phyloP scores from a whole-genome alignment of 345 rosid genomes.

The Toxicodendron radicans region DNA sequence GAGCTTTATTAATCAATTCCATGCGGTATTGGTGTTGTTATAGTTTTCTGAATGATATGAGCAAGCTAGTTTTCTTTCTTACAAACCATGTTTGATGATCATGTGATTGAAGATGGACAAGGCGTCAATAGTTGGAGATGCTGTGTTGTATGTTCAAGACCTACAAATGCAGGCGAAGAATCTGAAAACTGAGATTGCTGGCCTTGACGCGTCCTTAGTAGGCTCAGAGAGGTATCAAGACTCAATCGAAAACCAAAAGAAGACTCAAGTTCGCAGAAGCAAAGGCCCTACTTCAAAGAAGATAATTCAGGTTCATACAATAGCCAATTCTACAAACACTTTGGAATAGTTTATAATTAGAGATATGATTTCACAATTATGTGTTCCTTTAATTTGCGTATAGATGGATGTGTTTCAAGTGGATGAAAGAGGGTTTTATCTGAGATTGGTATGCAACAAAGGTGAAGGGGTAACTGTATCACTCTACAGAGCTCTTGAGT shows the following conservation, averaged over 20 bases:
- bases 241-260: constrained; percentile 23
- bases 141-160: constrained; percentile 69
- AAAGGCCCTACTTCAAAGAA: constrained; percentile 38
- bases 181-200: constrained; percentile 64
- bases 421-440: constrained; percentile 68
- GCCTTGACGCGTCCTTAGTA: constrained; percentile 58
- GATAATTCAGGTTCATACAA: constrained; percentile 52
- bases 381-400: neutral
- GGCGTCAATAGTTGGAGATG: constrained; percentile 91
- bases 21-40: too few relatives aligned
- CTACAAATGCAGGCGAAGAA: constrained; percentile 65
- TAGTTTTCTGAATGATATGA: too few relatives aligned
- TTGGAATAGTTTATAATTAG: neutral
- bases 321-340: too few relatives aligned
- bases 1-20: too few relatives aligned
- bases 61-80: too few relatives aligned
- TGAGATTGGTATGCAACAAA: constrained; percentile 54
- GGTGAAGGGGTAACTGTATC: constrained; percentile 64
- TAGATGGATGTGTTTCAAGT: constrained; percentile 77
- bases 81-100: neutral
- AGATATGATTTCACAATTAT: neutral
- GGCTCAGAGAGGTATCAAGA: constrained; percentile 29
- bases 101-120: constrained; percentile 71
- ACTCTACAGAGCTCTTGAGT: constrained; percentile 75
- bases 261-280: constrained; percentile 21